phyloP scores from a whole-genome alignment of 139 green algal genomes.

The Haematococcus lacustris region DNA sequence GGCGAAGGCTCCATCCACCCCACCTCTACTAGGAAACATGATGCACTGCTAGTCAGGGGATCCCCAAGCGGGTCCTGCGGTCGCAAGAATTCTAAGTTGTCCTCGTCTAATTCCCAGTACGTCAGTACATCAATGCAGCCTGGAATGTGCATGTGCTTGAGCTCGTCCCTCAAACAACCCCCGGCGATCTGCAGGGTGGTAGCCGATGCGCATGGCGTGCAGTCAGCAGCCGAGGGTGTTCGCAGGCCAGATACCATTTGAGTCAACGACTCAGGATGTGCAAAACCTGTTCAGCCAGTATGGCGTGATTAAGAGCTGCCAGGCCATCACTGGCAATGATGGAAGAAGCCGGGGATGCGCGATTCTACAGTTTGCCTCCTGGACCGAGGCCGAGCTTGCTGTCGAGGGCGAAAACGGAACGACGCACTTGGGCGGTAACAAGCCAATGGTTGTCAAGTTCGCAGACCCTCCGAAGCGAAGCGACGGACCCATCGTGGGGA shows the following conservation, averaged over 20 bases:
- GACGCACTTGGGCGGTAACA: slow-evolving; percentile 27
- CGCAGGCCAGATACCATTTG: slow-evolving; percentile 57
- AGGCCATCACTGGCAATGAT: slow-evolving; percentile 58
- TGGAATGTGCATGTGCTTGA: no score
- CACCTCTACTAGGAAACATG: no score
- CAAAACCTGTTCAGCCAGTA: slow-evolving; percentile 61
- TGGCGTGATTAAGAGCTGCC: slow-evolving; percentile 57
- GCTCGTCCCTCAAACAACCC: no score
- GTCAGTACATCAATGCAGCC: no score
- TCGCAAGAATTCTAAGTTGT: no score
- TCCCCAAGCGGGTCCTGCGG: no score
- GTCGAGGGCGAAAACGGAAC: slow-evolving; percentile 61
- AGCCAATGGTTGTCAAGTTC: slow-evolving; percentile 72
- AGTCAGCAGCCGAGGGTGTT: slow-evolving; percentile 40
- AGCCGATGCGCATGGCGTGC: no score
- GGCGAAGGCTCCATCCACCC: no score
- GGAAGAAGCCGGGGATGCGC: slow-evolving; percentile 65
- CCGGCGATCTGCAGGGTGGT: no score
- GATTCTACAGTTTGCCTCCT: slow-evolving; percentile 72
- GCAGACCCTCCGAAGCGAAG: slow-evolving; percentile 61
- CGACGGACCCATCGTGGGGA: slow-evolving; percentile 45
- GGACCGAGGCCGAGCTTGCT: slow-evolving; percentile 61
- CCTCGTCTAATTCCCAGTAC: no score
- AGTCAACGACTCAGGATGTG: slow-evolving; percentile 56
- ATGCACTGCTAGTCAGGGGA: no score